These are phyloP conservation scores for Penicillium goetzii DNA, from an alignment of 495 filamentous ascomycete genomes.

Conservation along the genomic window DNA sequence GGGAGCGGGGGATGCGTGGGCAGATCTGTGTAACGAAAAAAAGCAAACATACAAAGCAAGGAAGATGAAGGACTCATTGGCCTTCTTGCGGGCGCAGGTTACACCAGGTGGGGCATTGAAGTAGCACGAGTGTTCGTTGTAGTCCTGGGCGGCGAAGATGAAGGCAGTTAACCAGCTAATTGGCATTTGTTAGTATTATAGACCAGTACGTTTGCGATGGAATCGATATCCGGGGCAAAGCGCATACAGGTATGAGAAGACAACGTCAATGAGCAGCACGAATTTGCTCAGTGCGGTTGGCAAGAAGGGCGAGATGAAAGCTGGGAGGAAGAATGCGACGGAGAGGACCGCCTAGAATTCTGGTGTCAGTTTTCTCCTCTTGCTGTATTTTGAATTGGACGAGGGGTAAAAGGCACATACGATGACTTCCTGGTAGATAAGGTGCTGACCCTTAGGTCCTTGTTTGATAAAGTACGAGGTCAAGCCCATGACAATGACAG, in stretches of 20 bases:
- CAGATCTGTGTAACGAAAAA: neutral
- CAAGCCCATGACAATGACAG: slow-evolving; percentile 65
- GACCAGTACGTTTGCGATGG: neutral
- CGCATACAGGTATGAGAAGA: slow-evolving; percentile 64
- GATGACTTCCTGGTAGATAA: slow-evolving; percentile 61
- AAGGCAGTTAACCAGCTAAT: slow-evolving; percentile 62
- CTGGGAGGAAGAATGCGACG: slow-evolving; percentile 59
- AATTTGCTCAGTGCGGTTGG: slow-evolving; percentile 47
- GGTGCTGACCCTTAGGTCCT: slow-evolving; percentile 44
- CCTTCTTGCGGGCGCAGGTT: slow-evolving; percentile 42
- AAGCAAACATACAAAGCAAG: slow-evolving; percentile 59
- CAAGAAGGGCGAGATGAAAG: slow-evolving; percentile 57
- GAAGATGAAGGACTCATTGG: slow-evolving; percentile 64
- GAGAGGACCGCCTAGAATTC: slow-evolving; percentile 53
- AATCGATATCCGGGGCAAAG: neutral
- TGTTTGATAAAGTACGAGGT: slow-evolving; percentile 57
- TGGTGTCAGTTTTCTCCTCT: neutral
- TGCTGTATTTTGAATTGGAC: neutral
- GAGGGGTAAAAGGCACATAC: slow-evolving; percentile 40
- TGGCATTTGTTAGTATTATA: slow-evolving; percentile 22
- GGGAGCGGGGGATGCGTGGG: neutral
- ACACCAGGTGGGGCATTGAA: slow-evolving; percentile 37
- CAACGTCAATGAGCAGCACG: slow-evolving; percentile 57
- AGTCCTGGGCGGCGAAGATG: slow-evolving; percentile 61
- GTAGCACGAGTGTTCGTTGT: slow-evolving; percentile 44